Evolutionary conservation across 768 basidiomycete species (phyloP), one percentile per base, ranked within the genome.

Genomic region (Strobilomyces confusus): DNA sequence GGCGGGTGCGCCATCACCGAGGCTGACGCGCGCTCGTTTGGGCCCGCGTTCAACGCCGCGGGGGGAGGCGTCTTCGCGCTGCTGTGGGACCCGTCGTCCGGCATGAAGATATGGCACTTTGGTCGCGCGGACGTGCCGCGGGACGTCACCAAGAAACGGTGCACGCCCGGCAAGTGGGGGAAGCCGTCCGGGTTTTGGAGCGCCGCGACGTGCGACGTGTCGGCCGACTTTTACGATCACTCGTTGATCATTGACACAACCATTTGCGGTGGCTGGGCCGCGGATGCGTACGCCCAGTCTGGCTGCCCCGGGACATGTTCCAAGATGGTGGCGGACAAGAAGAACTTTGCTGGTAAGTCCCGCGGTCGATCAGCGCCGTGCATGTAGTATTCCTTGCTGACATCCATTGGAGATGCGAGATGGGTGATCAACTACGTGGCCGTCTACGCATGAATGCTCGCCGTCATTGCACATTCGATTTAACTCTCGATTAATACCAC

Each of bases 31-130:
- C 55, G 9, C 56, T 49, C 82, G 77, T 75, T 84, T 75, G 63
- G 60, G 3, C 38, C 49, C 12, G 66, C 60, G 23, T 70, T 70
- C 38, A 70, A 70, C 58, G 15, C 54, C 17, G 61, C 63, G 1
- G 66, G 61, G 0, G 82, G 82, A 19, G 83, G 83, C 37, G 79
- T 83, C 17, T 83, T 71, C 56, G 82, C 77, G 0, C 73, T 82
- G 48, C 58, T 77, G 17, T 83, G 82, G 79, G 73, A 81, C 41
- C 48, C 48, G 23, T 22, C 43, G 5, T 49, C 56, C 0, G 82
- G 80, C 9, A 81, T 85, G 66, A 75, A 68, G 32, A 68, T 81
- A 29, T 85, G 81, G 81, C 73, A 72, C 54, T 85, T 84, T 66
- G 44, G 77, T 8, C 74, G 83, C 19, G 53, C 47, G 15, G 60